These are phyloP conservation scores for Geosiphon pyriformis DNA, from an alignment of 192 early-diverging fungal species.

Conservation along the genomic window DNA sequence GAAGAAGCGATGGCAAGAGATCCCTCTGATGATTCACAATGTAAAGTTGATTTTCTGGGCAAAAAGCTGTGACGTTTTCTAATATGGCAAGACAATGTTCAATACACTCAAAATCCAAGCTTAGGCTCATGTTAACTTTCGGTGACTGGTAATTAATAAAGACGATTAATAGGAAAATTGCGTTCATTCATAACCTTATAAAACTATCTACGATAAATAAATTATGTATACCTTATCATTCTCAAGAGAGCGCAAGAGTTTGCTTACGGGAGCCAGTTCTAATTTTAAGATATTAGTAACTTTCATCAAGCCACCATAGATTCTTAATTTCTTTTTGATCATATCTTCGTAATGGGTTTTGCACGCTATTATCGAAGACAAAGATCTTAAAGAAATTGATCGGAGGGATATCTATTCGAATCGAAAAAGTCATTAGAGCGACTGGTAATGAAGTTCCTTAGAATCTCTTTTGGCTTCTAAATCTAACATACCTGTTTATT, in stretches of 20 bases:
- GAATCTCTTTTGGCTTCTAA: too few relatives aligned
- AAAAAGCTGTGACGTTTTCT: conserved; percentile 5
- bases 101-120: conserved; percentile 8
- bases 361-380: conserved; percentile 2
- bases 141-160: too few relatives aligned
- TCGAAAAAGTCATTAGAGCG: not conserved
- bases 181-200: too few relatives aligned
- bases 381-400: conserved; percentile 4
- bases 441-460: not conserved
- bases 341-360: conserved; percentile 11
- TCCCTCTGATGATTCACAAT: conserved; percentile 13
- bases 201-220: too few relatives aligned
- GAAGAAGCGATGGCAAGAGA: conserved; percentile 18
- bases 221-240: conserved; percentile 22
- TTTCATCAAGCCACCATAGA: not conserved
- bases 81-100: conserved; percentile 14
- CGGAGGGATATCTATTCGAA: conserved; percentile 17
- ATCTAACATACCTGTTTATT: not conserved
- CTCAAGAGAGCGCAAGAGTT: not conserved
- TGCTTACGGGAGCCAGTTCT: not conserved
- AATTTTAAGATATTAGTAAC: conserved; percentile 8
- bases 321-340: conserved; percentile 1
- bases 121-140: too few relatives aligned
- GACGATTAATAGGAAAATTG: too few relatives aligned
- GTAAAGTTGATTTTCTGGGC: conserved; percentile 17